A percentile compares a stretch with the other conserved stretches of the same genome.
Evolutionary conservation across 2,329 filamentous ascomycete genomes (phyloP).

Genomic region (Trichoderma sp.): DNA sequence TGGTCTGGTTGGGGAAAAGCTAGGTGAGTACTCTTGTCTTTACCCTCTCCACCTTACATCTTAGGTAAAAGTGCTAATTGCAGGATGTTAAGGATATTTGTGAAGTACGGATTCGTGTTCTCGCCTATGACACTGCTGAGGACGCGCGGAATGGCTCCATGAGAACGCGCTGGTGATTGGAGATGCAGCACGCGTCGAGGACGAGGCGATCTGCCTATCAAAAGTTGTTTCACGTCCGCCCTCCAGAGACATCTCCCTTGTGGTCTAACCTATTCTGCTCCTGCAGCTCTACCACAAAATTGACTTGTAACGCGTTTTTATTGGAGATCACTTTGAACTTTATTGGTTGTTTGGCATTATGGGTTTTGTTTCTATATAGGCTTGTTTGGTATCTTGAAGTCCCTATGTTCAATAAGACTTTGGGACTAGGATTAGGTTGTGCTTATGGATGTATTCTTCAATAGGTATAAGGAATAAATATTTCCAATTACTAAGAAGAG

Average conservation of each 20-base stretch:
- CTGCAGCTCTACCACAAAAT: conserved; percentile 27
- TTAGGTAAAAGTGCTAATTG: not conserved
- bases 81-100: not conserved
- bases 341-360: not conserved
- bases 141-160: conserved; percentile 42
- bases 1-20: not conserved
- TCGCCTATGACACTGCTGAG: conserved; percentile 45
- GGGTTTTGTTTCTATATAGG: not conserved
- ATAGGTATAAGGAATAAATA: not conserved
- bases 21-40: not conserved
- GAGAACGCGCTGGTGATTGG: conserved; percentile 42
- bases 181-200: conserved; percentile 56
- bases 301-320: not conserved
- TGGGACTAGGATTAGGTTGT: not conserved
- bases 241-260: conserved; percentile 30
- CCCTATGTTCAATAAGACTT: not conserved
- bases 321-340: not conserved
- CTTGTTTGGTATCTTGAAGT: not conserved
- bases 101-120: conserved; percentile 42
- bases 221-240: conserved; percentile 46
- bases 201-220: conserved; percentile 50
- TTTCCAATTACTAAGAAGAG: not conserved
- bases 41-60: conserved; percentile 38
- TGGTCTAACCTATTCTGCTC: conserved; percentile 30
- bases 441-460: not conserved